Evolutionary conservation across 495 filamentous ascomycete species (phyloP).

Genomic region (Aspergillus hancockii): DNA sequence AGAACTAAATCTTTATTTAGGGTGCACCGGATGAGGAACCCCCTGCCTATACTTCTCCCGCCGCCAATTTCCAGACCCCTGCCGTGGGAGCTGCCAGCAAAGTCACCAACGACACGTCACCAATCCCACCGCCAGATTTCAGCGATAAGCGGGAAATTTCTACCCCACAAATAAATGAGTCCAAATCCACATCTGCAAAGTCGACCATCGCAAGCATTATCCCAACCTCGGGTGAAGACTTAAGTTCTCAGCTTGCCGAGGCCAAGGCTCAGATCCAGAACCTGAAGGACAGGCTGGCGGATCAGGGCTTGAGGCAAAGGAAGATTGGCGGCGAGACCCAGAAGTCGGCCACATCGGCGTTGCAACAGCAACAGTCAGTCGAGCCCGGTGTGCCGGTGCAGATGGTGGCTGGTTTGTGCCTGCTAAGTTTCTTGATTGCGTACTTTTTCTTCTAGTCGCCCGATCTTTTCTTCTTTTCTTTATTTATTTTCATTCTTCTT

Average conservation of each 20-base stretch:
- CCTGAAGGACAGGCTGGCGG: conserved; percentile 68
- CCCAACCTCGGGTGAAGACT: conserved; percentile 58
- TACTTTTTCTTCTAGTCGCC: conserved; percentile 87
- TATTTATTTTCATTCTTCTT: conserved; percentile 25
- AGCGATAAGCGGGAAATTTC: conserved; percentile 43
- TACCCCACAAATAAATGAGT: conserved; percentile 32
- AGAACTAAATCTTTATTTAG: conserved; percentile 15
- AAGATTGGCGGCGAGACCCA: conserved; percentile 50
- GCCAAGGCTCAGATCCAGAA: conserved; percentile 72
- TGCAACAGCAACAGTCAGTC: conserved; percentile 51
- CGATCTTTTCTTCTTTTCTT: conserved; percentile 24
- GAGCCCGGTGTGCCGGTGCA: conserved; percentile 84
- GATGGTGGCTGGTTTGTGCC: conserved; percentile 77
- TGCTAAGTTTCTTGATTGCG: conserved; percentile 87
- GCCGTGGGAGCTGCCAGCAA: conserved; percentile 40
- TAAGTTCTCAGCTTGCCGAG: conserved; percentile 71
- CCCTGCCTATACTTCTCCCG: conserved; percentile 59
- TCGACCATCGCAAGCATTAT: conserved; percentile 44
- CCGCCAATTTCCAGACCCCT: conserved; percentile 52
- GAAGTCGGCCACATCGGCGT: conserved; percentile 37
- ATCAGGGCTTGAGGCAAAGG: conserved; percentile 70
- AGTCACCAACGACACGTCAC: conserved; percentile 32
- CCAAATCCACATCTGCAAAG: conserved; percentile 28
- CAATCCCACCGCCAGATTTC: conserved; percentile 44
- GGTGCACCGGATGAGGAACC: conserved; percentile 45